Evolutionary conservation across 495 filamentous ascomycete genomes (phyloP), one percentile per base, ranked within the genome.

Genomic region (Aspergillus affinis): DNA sequence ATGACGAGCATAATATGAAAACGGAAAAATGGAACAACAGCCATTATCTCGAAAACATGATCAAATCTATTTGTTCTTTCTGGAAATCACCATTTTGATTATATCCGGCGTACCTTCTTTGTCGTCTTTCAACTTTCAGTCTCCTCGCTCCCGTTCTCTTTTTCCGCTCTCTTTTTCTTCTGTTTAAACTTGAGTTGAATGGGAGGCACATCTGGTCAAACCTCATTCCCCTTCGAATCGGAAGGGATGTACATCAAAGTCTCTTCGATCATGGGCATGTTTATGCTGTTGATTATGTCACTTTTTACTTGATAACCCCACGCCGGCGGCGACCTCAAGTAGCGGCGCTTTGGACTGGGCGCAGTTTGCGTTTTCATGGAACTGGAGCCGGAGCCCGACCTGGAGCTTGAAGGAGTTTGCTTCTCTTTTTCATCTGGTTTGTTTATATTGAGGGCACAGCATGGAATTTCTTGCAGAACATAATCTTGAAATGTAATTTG

Each of bases 1-100:
- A 49, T 52, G 54, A 51, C 51, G 62, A 61, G 55, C 55, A 55
- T 19, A 49, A 49, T 4, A 60, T 51, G 47, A 45, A 52, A 56
- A 49, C 54, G 55, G 54, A 61, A 49, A 36, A 20, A 18, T 58
- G 47, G 29, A n/a, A 48, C n/a, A 18, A 51, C 17, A 58, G 27
- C 1, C 54, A 7, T 13, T 6, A 18, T 15, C 5, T 48, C 7
- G 48, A 17, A 20, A 21, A 20, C 8, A 49, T 26, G 18, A 20
- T 26, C 48, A 49, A 26, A 49, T 21, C 15, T 49, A 26, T 20
- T 12, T 49, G 18, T 49, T 49, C 19, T 10, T 20, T 41, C 36
- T 41, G 36, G 36, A 41, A 41, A 17, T 41, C 36, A 15, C 36
- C 36, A 41, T 41, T 41, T 15, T 41, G 36, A 17, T 41, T 41